Evolutionary conservation across 257 asterid species (phyloP).

Genomic region (Solanum chmielewskii): DNA sequence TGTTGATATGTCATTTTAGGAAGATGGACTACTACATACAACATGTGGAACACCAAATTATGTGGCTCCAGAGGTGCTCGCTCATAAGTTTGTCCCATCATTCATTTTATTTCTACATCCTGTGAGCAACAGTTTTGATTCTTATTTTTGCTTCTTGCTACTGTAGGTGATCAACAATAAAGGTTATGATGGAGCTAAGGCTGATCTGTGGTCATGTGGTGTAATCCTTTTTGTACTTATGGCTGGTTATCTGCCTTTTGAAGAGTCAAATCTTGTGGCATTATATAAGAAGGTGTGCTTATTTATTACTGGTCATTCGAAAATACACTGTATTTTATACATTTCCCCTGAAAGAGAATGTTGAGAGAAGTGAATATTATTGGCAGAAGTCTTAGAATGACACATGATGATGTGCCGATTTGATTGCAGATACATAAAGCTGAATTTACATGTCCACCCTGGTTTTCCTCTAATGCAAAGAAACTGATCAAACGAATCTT

Average conservation of each 20-base stretch:
- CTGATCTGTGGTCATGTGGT: conserved; percentile 91
- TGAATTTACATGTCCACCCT: conserved; percentile 73
- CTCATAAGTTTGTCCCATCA: not conserved
- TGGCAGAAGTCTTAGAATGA: not conserved
- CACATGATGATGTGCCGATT: not conserved
- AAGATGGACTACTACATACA: conserved; percentile 93
- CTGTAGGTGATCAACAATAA: conserved; percentile 74
- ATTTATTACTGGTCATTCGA: not conserved
- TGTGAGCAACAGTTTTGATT: not conserved
- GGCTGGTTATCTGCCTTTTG: conserved; percentile 72
- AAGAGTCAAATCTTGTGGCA: conserved; percentile 67
- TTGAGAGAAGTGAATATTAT: not conserved
- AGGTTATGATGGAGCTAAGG: conserved; percentile 96
- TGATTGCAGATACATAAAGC: conserved; percentile 80
- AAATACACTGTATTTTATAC: not conserved
- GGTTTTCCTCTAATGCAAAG: conserved; percentile 83
- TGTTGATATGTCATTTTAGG: conserved; percentile 30
- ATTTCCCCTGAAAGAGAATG: not conserved
- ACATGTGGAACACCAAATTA: conserved; percentile 98
- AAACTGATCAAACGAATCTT: conserved; percentile 79
- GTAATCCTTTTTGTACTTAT: conserved; percentile 38
- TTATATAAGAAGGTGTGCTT: conserved; percentile 31
- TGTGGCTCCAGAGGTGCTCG: conserved; percentile 87
- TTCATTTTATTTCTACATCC: not conserved
- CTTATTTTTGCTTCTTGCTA: not conserved